A percentile compares a stretch with the other conserved stretches of the same genome.
Evolutionary conservation across 2,329 filamentous ascomycete species (phyloP).

Genomic region (Pseudogymnoascus sp.): DNA sequence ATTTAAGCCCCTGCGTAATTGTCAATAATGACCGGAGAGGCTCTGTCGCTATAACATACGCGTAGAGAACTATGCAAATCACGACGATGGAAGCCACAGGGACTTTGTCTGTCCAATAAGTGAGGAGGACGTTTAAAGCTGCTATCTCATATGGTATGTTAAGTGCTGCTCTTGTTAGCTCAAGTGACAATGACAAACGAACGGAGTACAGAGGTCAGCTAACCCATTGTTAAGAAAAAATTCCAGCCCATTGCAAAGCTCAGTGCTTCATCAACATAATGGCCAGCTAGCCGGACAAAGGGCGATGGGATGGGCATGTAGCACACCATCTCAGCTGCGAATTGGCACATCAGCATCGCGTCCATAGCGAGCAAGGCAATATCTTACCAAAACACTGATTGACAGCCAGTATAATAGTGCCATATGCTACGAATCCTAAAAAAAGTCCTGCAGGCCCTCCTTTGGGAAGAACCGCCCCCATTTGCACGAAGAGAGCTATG

Average conservation of each 20-base stretch:
- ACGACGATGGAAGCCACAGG: slow-evolving; percentile 32
- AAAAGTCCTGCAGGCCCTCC: slow-evolving; percentile 48
- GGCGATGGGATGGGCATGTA: slow-evolving; percentile 44
- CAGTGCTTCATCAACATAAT: slow-evolving; percentile 46
- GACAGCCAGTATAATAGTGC: slow-evolving; percentile 44
- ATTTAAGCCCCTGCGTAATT: slow-evolving; percentile 35
- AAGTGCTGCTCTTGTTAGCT: slow-evolving; percentile 42
- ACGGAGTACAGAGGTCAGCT: background rate
- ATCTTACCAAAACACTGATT: slow-evolving; percentile 14
- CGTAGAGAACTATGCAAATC: slow-evolving; percentile 32
- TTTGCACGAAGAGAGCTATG: slow-evolving; percentile 48
- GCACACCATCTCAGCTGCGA: slow-evolving; percentile 48
- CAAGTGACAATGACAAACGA: background rate
- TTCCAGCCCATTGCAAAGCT: slow-evolving; percentile 50
- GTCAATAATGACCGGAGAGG: background rate
- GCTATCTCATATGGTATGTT: slow-evolving; percentile 34
- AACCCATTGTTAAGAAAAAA: slow-evolving; percentile 42
- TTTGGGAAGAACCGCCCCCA: slow-evolving; percentile 45
- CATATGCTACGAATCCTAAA: slow-evolving; percentile 44
- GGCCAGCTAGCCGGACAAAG: slow-evolving; percentile 45
- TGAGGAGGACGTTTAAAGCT: slow-evolving; percentile 34
- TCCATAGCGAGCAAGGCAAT: slow-evolving; percentile 36
- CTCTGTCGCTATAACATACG: background rate
- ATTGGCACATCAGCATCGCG: slow-evolving; percentile 30
- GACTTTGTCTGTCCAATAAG: slow-evolving; percentile 33